Base-by-base conservation (phyloP, 2,329 filamentous ascomycete species). In the Moelleriella libera region DNA sequence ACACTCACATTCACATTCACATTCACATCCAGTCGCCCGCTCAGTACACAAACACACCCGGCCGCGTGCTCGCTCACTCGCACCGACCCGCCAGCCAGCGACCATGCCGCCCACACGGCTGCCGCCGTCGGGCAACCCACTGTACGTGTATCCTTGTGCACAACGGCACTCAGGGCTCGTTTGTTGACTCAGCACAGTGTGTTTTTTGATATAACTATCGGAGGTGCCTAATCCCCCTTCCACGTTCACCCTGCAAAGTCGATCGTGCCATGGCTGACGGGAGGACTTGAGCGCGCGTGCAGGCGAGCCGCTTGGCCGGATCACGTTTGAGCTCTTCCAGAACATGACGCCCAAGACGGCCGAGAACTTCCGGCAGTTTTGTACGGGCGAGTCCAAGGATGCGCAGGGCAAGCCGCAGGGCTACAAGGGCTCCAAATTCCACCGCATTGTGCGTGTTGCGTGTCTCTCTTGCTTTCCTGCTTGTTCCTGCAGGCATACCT, bases 321-420 rank as follows among this genome's bases (percentile, higher is more conserved):
- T 95, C 59, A 89, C 85, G 54, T 88, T 95, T 64, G 87, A 96
- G 67, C 79, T 98, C 51, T 96, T 92, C 72, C 80, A 82, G 51
- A 77, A 94, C 66, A 73, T 84, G 28, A 85, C 88, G 0, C 88
- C 89, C 53, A 83, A 82, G 58, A 97, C 92, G 7, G 87, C 88
- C 31, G 92, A 97, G 66, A 97, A 97, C 71, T 97, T 98, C 64
- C 85, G 89, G 44, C 88, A 94, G 61, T 95, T 95, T 69, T 96
- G 89, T 69, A 97, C 90, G 0, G 92, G 92, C 57, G 90, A 97
- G 71, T 82, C 77, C 54, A 94, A 88, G 68, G 85, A 85, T 60
- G 65, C 76, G 45, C 75, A 80, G 8, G 87, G 88, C 34, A 75
- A 81, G 52, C 84, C 89, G 1, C 85, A 94, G 61, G 92, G 92